Conservation (phyloP, 1,284 basidiomycete genomes). For the Austroboletus niveus region DNA sequence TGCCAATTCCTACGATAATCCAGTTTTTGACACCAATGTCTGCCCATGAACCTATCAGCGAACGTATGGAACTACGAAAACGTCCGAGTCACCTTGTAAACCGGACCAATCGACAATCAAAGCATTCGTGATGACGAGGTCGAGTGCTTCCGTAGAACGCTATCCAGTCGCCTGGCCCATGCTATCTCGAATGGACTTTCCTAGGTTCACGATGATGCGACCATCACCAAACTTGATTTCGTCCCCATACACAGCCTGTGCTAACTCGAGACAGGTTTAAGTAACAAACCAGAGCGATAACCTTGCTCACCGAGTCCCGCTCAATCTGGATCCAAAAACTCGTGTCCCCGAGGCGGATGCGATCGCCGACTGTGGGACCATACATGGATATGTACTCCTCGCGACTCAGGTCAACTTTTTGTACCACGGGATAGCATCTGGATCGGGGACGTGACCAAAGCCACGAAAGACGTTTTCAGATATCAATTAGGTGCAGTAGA, state of each 20-base stretch:
- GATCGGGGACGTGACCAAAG: constrained; percentile 65
- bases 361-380: no score
- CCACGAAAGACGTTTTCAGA: constrained; percentile 34
- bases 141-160: constrained; percentile 72
- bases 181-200: constrained; percentile 92
- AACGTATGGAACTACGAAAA: neutral
- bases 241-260: constrained; percentile 66
- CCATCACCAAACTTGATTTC: constrained; percentile 98
- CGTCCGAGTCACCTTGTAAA: constrained; percentile 71
- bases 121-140: constrained; percentile 93
- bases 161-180: constrained; percentile 93
- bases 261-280: neutral
- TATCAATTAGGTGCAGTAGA: constrained; percentile 39
- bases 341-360: no score
- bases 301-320: no score
- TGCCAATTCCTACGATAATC: constrained; percentile 85
- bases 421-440: constrained; percentile 38
- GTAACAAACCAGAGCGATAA: no score
- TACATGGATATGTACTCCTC: no score
- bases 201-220: constrained; percentile 35
- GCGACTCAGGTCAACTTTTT: constrained; percentile 35
- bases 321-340: no score
- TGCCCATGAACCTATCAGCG: constrained; percentile 52
- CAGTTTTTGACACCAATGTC: constrained; percentile 94
- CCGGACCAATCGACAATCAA: constrained; percentile 91